Evolutionary conservation across 2,329 filamentous ascomycete genomes (phyloP).

Genomic region (Colletotrichum sp.): DNA sequence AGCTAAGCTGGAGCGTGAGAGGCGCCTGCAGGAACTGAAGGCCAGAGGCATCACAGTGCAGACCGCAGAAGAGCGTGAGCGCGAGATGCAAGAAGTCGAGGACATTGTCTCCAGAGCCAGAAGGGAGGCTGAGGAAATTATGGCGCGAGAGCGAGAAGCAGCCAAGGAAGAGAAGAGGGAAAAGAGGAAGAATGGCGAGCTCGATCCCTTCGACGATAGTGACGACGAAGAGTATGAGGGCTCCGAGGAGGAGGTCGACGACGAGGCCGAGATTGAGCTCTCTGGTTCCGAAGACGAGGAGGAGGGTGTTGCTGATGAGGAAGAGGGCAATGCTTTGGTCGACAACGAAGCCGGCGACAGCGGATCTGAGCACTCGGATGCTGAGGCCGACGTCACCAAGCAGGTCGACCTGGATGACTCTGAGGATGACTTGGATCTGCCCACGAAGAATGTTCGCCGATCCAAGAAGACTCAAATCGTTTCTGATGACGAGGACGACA

Average conservation of each 20-base stretch:
- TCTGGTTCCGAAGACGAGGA: slow-evolving; percentile 49
- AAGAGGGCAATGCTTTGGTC: slow-evolving; percentile 36
- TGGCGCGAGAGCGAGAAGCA: slow-evolving; percentile 75
- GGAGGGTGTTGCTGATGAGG: slow-evolving; percentile 35
- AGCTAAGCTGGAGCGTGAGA: slow-evolving; percentile 77
- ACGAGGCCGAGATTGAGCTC: slow-evolving; percentile 43
- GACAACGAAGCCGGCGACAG: slow-evolving; percentile 48
- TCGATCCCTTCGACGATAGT: slow-evolving; percentile 63
- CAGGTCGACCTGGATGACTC: slow-evolving; percentile 32
- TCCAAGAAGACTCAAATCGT: slow-evolving; percentile 60
- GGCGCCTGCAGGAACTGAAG: slow-evolving; percentile 77
- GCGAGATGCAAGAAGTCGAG: slow-evolving; percentile 83
- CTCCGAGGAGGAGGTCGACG: slow-evolving; percentile 42
- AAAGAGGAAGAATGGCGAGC: slow-evolving; percentile 44
- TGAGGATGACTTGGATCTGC: slow-evolving; percentile 45
- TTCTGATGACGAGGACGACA: slow-evolving; percentile 69
- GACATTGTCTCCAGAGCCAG: slow-evolving; percentile 87
- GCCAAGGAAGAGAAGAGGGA: slow-evolving; percentile 68
- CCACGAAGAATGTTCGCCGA: slow-evolving; percentile 48
- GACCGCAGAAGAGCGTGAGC: slow-evolving; percentile 85
- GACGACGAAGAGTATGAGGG: slow-evolving; percentile 56
- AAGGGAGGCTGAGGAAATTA: slow-evolving; percentile 79
- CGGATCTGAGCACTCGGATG: slow-evolving; percentile 34
- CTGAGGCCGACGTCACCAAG: slow-evolving; percentile 28
- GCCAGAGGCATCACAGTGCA: slow-evolving; percentile 83